These are phyloP conservation scores for Tuber melanosporum DNA, from an alignment of 495 filamentous ascomycete species.

Conservation along the genomic window DNA sequence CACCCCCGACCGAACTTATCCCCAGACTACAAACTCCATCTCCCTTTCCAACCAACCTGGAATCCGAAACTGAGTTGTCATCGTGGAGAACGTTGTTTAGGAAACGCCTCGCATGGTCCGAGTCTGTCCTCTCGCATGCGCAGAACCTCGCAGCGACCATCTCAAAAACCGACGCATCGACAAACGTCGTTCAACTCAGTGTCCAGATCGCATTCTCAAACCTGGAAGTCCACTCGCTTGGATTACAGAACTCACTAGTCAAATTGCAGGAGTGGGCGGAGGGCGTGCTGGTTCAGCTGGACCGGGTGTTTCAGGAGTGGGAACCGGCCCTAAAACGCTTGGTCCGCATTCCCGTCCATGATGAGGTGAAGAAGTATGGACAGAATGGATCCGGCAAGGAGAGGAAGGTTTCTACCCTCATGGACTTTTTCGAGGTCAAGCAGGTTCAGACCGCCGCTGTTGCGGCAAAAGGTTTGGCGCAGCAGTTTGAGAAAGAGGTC, in stretches of 20 bases:
- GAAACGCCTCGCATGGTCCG: constrained; percentile 40
- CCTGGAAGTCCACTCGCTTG: constrained; percentile 59
- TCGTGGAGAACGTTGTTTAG: constrained; percentile 40
- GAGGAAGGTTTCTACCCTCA: constrained; percentile 47
- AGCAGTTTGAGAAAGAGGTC: constrained; percentile 52
- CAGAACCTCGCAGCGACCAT: constrained; percentile 40
- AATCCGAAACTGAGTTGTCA: constrained; percentile 35
- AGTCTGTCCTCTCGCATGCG: constrained; percentile 31
- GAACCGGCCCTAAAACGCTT: constrained; percentile 51
- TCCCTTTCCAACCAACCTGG: constrained; percentile 35
- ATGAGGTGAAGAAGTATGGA: constrained; percentile 50
- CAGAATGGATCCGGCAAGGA: constrained; percentile 45
- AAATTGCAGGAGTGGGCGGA: constrained; percentile 59
- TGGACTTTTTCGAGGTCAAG: constrained; percentile 55
- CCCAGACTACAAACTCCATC: constrained; percentile 31
- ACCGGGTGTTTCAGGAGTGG: constrained; percentile 53
- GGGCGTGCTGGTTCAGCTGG: constrained; percentile 55
- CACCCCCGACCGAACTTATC: constrained; percentile 20
- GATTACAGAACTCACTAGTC: constrained; percentile 54
- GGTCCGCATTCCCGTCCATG: constrained; percentile 53
- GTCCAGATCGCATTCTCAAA: constrained; percentile 63
- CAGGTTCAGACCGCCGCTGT: constrained; percentile 54
- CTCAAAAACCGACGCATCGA: constrained; percentile 51
- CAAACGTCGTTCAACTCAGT: constrained; percentile 54
- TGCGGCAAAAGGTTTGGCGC: constrained; percentile 47